Percentiles rank a stretch among this genome's conserved stretches.
phyloP scores from a whole-genome alignment of 73 alveolate species.

The Tetrahymena borealis region DNA sequence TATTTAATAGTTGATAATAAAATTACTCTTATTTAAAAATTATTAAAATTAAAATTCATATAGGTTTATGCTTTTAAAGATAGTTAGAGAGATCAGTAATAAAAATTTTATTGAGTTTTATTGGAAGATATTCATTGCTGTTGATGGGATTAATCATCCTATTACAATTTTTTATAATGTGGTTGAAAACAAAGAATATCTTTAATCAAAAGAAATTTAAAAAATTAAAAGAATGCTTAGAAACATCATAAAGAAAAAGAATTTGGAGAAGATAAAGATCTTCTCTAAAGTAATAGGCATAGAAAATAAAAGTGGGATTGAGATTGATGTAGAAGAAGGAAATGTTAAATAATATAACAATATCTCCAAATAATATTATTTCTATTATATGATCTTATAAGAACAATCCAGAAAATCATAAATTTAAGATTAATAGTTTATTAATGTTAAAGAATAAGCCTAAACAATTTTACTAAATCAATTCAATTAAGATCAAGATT shows the following conservation, averaged over 20 bases:
- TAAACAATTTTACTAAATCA: neutral
- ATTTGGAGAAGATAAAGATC: neutral
- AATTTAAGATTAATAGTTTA: neutral
- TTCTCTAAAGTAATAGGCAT: neutral
- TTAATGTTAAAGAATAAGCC: neutral
- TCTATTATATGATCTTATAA: neutral
- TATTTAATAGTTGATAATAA: too few species aligned
- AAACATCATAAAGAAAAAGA: neutral
- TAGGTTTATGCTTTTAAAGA: too few species aligned
- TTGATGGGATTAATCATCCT: too few species aligned
- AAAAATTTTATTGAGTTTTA: too few species aligned
- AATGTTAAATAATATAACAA: neutral
- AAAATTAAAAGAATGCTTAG: neutral
- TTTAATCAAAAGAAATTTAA: too few species aligned
- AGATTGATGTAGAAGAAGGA: neutral
- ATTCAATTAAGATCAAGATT: neutral
- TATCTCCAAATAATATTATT: neutral
- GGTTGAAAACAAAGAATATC: too few species aligned
- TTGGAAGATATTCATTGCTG: too few species aligned
- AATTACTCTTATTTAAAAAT: too few species aligned
- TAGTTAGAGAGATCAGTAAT: too few species aligned
- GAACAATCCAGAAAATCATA: neutral
- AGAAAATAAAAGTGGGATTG: neutral
- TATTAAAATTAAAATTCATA: too few species aligned
- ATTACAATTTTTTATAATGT: too few species aligned